Evolutionary conservation across 306 rosid genomes (phyloP), one percentile per base, ranked within the genome.

Genomic region (Cucumis melo): DNA sequence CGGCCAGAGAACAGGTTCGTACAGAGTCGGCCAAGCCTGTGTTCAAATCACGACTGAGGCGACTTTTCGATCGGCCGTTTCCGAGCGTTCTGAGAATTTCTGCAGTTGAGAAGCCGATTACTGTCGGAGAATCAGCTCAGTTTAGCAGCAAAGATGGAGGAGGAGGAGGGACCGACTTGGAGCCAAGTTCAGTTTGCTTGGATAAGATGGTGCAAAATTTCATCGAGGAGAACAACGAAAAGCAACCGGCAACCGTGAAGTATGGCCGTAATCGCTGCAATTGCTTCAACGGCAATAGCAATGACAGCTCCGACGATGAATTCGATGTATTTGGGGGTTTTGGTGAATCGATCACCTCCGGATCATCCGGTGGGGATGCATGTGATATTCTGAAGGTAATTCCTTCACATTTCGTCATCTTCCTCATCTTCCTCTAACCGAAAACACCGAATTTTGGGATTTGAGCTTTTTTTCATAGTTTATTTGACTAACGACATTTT

Each of bases 151-250:
- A 77, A 74, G 90, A 89, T 13, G 78, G 74, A 74, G 86, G 81
- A 32, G 58, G 23, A 17, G 61, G 61, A 61, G 68, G 12, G 0
- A 72, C 84, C 1, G 95, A 90, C 82, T 88, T 90, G 36, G 97
- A 94, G 68, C 97, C 95, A 1, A 93, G 89, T 82, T 94, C 97
- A 1, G 90, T 92, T 67, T 87, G 89, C 83, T 81, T 94, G 74
- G 97, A 87, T 23, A 94, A 90, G 61, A 90, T 94, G 97, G 99
- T 94, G n/a, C 95, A 89, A 82, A 90, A 87, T 80, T 94, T 92
- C 84, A 87, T 94, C 1, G 99, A 94, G 74, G 97, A 90, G 17
- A 87, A 59, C 64, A 88, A 75, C 84, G 99, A 94, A 78, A 90
- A 86, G 70, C 96, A 81, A n/a, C 77, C 83, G 32, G 78, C 80